These are phyloP conservation scores for Ganoderma meredithae DNA, from an alignment of 1,284 basidiomycete species.

Conservation along the genomic window DNA sequence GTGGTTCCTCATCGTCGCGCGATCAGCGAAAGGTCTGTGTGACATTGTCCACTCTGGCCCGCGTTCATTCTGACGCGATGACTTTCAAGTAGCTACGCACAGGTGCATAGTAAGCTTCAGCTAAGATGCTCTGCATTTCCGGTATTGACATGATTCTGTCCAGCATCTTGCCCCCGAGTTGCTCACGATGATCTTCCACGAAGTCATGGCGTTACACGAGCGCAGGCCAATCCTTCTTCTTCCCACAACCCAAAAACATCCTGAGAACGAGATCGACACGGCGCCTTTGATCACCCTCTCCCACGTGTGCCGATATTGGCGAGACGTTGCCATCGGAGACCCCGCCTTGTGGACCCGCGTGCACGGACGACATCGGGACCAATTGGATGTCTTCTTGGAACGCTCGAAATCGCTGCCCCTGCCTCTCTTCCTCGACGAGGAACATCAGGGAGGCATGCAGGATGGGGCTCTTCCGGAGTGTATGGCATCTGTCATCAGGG, in stretches of 20 bases:
- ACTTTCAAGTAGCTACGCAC: neutral
- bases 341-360: neutral
- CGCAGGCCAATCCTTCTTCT: neutral
- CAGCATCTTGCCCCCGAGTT: neutral
- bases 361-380: neutral
- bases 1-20: neutral
- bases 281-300: neutral
- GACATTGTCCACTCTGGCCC: neutral
- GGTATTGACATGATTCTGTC: neutral
- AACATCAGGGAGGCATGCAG: neutral
- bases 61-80: neutral
- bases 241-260: neutral
- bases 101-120: neutral
- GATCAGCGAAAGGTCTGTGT: neutral
- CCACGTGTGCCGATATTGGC: neutral
- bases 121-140: neutral
- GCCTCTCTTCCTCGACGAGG: neutral
- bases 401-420: neutral
- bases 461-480: neutral
- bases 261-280: neutral
- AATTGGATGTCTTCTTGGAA: neutral
- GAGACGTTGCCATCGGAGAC: neutral
- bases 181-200: neutral
- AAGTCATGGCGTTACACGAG: neutral
- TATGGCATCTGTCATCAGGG: neutral